A percentile compares a stretch with the other conserved stretches of the same genome.
These are phyloP conservation scores for Solanum okadae DNA, from an alignment of 257 asterid species.

Conservation along the genomic window DNA sequence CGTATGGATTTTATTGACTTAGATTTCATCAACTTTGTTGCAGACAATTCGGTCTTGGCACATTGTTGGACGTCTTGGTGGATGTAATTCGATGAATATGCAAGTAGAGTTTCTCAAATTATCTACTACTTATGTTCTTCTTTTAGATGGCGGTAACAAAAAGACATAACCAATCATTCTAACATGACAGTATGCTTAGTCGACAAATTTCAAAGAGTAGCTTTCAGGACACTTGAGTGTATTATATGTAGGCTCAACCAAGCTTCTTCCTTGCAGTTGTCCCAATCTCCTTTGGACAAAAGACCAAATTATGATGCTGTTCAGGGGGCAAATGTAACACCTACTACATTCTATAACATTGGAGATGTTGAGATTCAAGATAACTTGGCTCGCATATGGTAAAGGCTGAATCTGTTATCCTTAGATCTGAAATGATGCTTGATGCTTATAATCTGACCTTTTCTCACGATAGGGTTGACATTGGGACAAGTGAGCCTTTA, in stretches of 20 bases:
- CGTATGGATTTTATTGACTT: background rate
- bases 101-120: constrained; percentile 42
- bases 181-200: background rate
- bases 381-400: constrained; percentile 87
- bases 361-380: constrained; percentile 95
- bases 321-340: constrained; percentile 77
- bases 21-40: constrained; percentile 8
- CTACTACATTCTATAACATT: constrained; percentile 83
- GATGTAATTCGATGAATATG: constrained; percentile 95
- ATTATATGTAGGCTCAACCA: background rate
- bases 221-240: background rate
- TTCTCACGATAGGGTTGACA: constrained; percentile 67
- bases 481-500: constrained; percentile 72
- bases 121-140: background rate
- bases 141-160: background rate
- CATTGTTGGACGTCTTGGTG: constrained; percentile 94
- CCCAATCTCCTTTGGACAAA: constrained; percentile 67
- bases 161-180: background rate
- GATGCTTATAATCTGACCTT: background rate
- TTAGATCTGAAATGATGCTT: background rate
- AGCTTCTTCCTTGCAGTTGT: constrained; percentile 37
- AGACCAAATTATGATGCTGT: constrained; percentile 77
- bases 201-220: background rate
- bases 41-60: constrained; percentile 94
- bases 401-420: background rate